Evolutionary conservation across 2,329 filamentous ascomycete species (phyloP).

Genomic region (Scytalidium sp.): DNA sequence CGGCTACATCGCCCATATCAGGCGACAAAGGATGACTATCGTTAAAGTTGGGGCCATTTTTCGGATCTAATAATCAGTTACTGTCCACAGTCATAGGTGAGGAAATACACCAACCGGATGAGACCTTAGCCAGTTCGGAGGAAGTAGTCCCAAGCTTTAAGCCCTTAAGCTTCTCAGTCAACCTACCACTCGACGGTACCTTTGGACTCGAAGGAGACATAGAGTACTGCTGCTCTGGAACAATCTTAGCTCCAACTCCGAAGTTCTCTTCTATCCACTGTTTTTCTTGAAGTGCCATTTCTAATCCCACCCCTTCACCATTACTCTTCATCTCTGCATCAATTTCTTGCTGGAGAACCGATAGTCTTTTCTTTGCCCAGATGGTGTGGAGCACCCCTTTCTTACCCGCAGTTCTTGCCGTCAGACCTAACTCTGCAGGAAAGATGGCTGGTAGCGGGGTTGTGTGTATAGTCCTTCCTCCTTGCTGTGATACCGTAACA

Average conservation of each 20-base stretch:
- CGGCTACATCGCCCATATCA: slow-evolving; percentile 59
- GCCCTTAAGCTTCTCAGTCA: slow-evolving; percentile 78
- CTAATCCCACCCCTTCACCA: slow-evolving; percentile 75
- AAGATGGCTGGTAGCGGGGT: slow-evolving; percentile 88
- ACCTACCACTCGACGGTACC: slow-evolving; percentile 61
- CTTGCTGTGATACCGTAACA: slow-evolving; percentile 58
- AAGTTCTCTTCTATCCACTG: slow-evolving; percentile 85
- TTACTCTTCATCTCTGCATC: slow-evolving; percentile 69
- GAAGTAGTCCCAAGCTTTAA: slow-evolving; percentile 74
- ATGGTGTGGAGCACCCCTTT: slow-evolving; percentile 85
- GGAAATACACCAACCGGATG: slow-evolving; percentile 43
- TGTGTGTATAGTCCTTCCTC: slow-evolving; percentile 50
- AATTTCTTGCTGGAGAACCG: slow-evolving; percentile 75
- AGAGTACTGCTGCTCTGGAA: slow-evolving; percentile 28
- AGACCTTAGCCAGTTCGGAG: slow-evolving; percentile 54
- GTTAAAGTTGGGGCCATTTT: background rate
- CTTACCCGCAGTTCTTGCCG: slow-evolving; percentile 63
- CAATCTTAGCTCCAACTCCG: slow-evolving; percentile 22
- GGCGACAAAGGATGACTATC: slow-evolving; percentile 50
- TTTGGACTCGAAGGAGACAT: slow-evolving; percentile 53
- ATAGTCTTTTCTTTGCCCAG: slow-evolving; percentile 82
- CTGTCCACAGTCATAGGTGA: background rate
- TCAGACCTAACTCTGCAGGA: slow-evolving; percentile 68
- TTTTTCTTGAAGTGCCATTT: slow-evolving; percentile 81
- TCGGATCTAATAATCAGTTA: background rate